These are phyloP conservation scores for Beauveria australis DNA, from an alignment of 2,329 filamentous ascomycete genomes.

Conservation along the genomic window DNA sequence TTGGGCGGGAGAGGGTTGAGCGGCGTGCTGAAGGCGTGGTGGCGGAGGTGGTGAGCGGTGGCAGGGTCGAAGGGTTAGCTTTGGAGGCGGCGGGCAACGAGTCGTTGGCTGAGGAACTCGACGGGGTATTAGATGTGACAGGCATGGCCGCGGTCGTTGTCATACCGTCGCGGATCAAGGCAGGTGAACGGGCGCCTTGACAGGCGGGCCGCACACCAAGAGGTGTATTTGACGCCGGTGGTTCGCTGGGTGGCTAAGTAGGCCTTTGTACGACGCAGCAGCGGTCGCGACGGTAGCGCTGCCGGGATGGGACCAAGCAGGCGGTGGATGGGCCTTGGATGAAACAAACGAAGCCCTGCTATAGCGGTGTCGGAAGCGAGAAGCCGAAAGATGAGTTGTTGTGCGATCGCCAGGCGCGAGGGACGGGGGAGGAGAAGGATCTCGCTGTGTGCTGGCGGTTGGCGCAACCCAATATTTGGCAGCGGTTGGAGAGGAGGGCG, in stretches of 20 bases:
- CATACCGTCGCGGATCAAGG: constrained; percentile 17
- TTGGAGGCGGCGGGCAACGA: constrained; percentile 37
- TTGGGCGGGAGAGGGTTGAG: constrained; percentile 54
- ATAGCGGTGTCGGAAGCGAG: neutral
- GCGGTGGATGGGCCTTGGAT: neutral
- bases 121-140: constrained; percentile 42
- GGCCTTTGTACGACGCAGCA: neutral
- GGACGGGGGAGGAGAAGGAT: neutral
- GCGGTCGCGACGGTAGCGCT: neutral
- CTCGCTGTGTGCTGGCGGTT: neutral
- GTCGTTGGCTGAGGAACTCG: constrained; percentile 43
- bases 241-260: neutral
- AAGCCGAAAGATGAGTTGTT: neutral
- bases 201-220: constrained; percentile 8
- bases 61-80: constrained; percentile 45
- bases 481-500: constrained; percentile 9
- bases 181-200: constrained; percentile 8
- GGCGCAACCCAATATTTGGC: constrained; percentile 8
- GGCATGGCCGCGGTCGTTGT: constrained; percentile 46
- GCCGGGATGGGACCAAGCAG: neutral
- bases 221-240: constrained; percentile 2
- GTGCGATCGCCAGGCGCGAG: neutral
- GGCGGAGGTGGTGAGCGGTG: constrained; percentile 42
- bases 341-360: neutral
- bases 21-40: constrained; percentile 50